Evolutionary conservation across 2,329 filamentous ascomycete species (phyloP).

Genomic region (Talaromyces sp.): DNA sequence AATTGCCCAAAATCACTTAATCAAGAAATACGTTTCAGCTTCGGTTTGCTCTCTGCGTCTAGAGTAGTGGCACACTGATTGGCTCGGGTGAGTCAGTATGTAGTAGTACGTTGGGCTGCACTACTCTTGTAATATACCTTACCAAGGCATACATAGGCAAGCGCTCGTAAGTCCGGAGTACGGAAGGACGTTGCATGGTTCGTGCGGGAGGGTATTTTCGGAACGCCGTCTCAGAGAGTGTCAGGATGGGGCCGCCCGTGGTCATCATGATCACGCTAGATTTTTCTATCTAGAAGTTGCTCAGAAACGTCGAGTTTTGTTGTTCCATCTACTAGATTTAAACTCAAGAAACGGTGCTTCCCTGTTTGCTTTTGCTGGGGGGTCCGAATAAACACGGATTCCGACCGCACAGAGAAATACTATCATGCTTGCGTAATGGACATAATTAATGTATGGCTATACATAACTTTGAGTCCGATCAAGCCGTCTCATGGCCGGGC

Average conservation of each 20-base stretch:
- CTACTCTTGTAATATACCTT: neutral
- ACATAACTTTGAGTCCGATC: neutral
- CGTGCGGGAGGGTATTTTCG: conserved; percentile 6
- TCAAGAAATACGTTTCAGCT: neutral
- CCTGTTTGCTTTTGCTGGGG: neutral
- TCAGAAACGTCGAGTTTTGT: neutral
- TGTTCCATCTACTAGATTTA: neutral
- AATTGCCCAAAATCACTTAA: neutral
- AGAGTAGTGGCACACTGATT: neutral
- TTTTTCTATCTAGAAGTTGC: neutral
- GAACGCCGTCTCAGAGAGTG: neutral
- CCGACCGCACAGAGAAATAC: neutral
- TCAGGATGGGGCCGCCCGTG: conserved; percentile 3
- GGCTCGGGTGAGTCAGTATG: neutral
- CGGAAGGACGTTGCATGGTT: neutral
- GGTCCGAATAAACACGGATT: neutral
- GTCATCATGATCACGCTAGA: conserved; percentile 7
- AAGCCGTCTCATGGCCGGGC: neutral
- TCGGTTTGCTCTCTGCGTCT: neutral
- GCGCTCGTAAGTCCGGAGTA: neutral
- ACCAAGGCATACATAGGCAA: neutral
- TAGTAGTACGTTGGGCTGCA: conserved; percentile 2
- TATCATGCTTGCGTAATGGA: neutral
- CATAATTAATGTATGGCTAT: neutral
- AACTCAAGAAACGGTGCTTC: neutral